phyloP scores from a whole-genome alignment of 768 basidiomycete genomes.

The Atractiella rhizophila region DNA sequence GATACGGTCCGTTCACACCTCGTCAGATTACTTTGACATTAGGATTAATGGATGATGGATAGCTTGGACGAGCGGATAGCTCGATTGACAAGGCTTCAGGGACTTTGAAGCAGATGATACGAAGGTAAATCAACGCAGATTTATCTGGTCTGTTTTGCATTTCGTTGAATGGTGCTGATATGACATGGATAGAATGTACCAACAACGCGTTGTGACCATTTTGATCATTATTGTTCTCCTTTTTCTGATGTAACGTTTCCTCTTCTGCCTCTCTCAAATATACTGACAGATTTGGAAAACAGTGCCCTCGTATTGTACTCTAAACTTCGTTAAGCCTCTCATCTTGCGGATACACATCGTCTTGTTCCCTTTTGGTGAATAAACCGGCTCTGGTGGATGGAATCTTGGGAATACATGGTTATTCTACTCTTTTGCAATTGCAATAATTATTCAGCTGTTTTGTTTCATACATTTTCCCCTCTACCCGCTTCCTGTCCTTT shows the following conservation, averaged over 20 bases:
- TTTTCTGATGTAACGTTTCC: slow-evolving; percentile 47
- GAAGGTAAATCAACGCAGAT: slow-evolving; percentile 62
- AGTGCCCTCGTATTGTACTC: not conserved
- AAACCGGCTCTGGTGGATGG: too few relatives aligned
- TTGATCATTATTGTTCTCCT: slow-evolving; percentile 66
- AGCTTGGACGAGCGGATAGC: slow-evolving; percentile 66
- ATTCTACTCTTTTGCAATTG: too few relatives aligned
- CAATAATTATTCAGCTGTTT: too few relatives aligned
- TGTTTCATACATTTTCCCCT: too few relatives aligned
- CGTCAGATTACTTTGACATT: not conserved
- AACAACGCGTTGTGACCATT: slow-evolving; percentile 67
- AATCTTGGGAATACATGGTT: too few relatives aligned
- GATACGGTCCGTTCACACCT: slow-evolving; percentile 38
- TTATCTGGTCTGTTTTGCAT: not conserved
- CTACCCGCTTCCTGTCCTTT: too few relatives aligned
- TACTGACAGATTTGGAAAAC: not conserved
- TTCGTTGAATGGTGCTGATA: not conserved
- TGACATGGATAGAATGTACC: slow-evolving; percentile 53
- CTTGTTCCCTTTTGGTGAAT: too few relatives aligned
- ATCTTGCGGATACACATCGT: too few relatives aligned
- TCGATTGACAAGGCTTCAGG: slow-evolving; percentile 75
- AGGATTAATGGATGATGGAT: not conserved
- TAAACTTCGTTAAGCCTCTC: too few relatives aligned
- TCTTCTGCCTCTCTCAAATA: too few relatives aligned
- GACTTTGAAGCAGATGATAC: slow-evolving; percentile 84